These are phyloP conservation scores for Scutellaria galericulata DNA, from an alignment of 257 asterid species.

Conservation along the genomic window DNA sequence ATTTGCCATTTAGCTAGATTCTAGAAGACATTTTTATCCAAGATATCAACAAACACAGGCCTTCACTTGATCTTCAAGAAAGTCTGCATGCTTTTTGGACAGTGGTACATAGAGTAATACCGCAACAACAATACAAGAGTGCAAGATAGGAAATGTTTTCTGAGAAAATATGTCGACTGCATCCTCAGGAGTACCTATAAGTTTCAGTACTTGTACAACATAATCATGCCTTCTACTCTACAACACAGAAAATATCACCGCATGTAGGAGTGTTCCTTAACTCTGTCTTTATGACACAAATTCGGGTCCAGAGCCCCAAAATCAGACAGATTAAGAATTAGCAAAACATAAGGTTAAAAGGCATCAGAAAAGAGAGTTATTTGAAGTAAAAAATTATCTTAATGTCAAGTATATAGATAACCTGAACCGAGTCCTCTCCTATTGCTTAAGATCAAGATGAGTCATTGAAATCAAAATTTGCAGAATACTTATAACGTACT, in stretches of 20 bases:
- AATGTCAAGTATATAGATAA: constrained; percentile 8
- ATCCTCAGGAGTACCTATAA: neutral
- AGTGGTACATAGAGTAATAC: neutral
- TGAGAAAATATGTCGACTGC: neutral
- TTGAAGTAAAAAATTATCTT: constrained; percentile 4
- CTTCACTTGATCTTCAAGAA: neutral
- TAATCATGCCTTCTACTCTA: too few relatives aligned
- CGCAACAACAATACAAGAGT: neutral
- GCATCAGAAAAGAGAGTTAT: constrained; percentile 4
- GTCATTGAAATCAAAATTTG: constrained; percentile 13
- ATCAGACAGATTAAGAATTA: neutral
- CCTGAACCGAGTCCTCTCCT: neutral
- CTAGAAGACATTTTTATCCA: neutral
- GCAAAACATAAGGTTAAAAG: constrained; percentile 18
- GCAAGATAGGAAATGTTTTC: neutral
- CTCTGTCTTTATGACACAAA: neutral
- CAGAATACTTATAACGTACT: neutral
- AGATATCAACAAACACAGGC: constrained; percentile 6
- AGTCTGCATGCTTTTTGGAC: neutral
- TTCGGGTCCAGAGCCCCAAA: constrained; percentile 8
- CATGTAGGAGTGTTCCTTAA: neutral
- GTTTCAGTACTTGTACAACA: neutral
- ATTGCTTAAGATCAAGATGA: neutral
- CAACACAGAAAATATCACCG: too few relatives aligned
- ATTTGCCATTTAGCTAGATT: neutral